These are phyloP conservation scores for Oryza brachyantha DNA, from an alignment of 176 grass and related monocot genomes.

Conservation along the genomic window DNA sequence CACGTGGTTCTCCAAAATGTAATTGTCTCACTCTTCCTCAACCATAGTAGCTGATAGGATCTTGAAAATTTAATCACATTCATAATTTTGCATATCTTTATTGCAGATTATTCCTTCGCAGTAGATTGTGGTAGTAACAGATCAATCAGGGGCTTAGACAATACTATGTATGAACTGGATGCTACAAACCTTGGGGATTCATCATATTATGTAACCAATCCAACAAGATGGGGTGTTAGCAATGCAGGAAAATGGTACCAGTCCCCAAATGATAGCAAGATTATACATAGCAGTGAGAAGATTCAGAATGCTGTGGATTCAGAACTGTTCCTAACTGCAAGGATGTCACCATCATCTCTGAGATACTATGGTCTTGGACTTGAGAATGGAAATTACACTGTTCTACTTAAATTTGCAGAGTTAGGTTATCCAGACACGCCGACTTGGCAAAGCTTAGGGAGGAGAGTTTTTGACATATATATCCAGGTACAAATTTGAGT, in stretches of 20 bases:
- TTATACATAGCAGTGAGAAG: constrained; percentile 30
- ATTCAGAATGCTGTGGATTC: constrained; percentile 57
- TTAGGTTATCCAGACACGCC: constrained; percentile 29
- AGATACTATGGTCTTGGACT: constrained; percentile 96
- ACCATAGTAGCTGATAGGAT: not conserved
- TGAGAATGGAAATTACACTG: no score
- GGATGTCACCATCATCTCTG: constrained; percentile 79
- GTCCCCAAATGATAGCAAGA: constrained; percentile 35
- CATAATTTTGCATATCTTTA: not conserved
- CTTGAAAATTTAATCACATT: not conserved
- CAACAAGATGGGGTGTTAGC: constrained; percentile 70
- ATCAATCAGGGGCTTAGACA: constrained; percentile 46
- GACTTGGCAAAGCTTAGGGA: constrained; percentile 58
- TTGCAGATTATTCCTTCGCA: constrained; percentile 71
- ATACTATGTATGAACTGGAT: constrained; percentile 55
- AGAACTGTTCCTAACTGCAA: constrained; percentile 57
- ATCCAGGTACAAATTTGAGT: constrained; percentile 48
- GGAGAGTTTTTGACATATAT: constrained; percentile 89
- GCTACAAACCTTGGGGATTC: constrained; percentile 38
- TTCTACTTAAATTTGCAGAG: constrained; percentile 83
- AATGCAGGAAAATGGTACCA: constrained; percentile 63
- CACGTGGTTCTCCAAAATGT: constrained; percentile 63
- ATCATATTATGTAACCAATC: constrained; percentile 59
- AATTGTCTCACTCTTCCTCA: constrained; percentile 38
- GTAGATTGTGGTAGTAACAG: constrained; percentile 56